Evolutionary conservation across 176 grass and related monocot genomes (phyloP), one percentile per base, ranked within the genome.

Genomic region (Ensete ventricosum): DNA sequence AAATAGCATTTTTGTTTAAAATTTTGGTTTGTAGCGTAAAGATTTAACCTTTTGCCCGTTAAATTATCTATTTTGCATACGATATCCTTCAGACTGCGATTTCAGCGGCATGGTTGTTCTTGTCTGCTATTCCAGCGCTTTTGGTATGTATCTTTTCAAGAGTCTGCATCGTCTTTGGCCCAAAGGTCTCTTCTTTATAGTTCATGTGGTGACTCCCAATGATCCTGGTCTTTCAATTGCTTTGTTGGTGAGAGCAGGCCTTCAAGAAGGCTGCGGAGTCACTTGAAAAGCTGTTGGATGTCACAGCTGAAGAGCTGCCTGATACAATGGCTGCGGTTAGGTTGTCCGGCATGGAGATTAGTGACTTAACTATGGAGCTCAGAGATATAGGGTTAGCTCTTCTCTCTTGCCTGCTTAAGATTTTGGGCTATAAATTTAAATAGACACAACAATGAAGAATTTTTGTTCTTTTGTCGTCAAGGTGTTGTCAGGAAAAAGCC

Each of bases 281-380:
- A 52, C 79, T 89, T 43, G 82, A 89, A 48, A 91, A 89, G 53
- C 79, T 87, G 59, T 85, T 89, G 34, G 75, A 89, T 63, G 64
- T 84, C 50, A 75, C 80, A 2, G 83, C 82, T 55, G 72, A 80
- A 12, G 85, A 89, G 82, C 83, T 96, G 9, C 86, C 92, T 34
- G 80, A 89, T 85, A 89, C 84, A 9, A 89, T 91, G 89, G 84
- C 86, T 79, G 85, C 92, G 3, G 68, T 96, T 23, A 82, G 84
- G 55, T 69, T 96, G 29, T 78, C 89, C 54, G 89, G 77, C 52
- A 88, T 78, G 80, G 92, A 96, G 71, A 73, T 87, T 3, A 72
- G 84, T 79, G 92, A 91, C 52, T 91, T 96, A 72, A 81, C 80
- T 3, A 76, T 57, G 22, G 86, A 89, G 78, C 92, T 96, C 52